Conservation (phyloP, 176 grass and related monocot genomes). For the Zoysia pacifica region DNA sequence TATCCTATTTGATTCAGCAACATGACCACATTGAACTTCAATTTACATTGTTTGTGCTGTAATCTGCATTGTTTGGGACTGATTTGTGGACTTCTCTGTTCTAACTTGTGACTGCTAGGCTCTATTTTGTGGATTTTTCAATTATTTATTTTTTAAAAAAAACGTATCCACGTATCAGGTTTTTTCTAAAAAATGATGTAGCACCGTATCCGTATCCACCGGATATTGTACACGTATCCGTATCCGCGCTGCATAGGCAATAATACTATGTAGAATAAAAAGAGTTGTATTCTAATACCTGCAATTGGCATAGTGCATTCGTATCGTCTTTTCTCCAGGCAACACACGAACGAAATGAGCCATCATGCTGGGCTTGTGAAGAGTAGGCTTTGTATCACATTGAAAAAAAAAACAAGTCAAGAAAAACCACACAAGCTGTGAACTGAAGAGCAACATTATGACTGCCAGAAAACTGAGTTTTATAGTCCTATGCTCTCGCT, state of each 20-base stretch:
- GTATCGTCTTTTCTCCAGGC: conserved; percentile 88
- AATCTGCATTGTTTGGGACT: too few relatives aligned
- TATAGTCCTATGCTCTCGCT: background rate
- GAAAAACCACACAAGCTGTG: background rate
- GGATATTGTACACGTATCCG: too few relatives aligned
- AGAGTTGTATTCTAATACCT: conserved; percentile 49
- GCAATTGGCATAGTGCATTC: conserved; percentile 99
- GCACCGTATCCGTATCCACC: too few relatives aligned
- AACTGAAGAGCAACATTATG: background rate
- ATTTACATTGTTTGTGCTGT: too few relatives aligned
- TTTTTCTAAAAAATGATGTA: too few relatives aligned
- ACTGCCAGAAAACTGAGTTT: conserved; percentile 12
- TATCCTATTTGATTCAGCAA: too few relatives aligned
- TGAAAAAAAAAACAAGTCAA: conserved; percentile 20
- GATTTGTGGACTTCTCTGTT: too few relatives aligned
- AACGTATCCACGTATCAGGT: too few relatives aligned
- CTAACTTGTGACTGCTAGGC: too few relatives aligned
- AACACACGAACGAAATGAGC: conserved; percentile 91
- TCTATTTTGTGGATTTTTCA: too few relatives aligned
- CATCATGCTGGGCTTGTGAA: conserved; percentile 99
- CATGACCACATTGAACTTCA: too few relatives aligned
- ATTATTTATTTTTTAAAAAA: too few relatives aligned
- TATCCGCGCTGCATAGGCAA: background rate
- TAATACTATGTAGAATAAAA: background rate
- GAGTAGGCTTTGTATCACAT: conserved; percentile 68